Conservation (phyloP, 257 asterid genomes). For the Nyctanthes arbortristis region DNA sequence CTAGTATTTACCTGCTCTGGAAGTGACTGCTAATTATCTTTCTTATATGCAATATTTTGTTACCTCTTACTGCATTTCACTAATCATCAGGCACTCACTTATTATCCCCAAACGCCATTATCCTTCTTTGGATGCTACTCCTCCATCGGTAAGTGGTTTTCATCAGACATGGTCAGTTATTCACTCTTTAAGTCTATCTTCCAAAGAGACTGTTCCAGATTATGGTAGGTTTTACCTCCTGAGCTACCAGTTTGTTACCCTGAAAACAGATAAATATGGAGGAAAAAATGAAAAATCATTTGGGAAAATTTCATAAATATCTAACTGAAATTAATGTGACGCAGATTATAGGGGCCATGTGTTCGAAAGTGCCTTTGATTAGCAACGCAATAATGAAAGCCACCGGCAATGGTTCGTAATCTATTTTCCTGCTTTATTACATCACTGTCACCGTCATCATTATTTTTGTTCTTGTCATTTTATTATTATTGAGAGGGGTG, state of each 20-base stretch:
- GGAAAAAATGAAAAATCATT: too few relatives aligned
- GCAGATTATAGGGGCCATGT: slow-evolving; percentile 90
- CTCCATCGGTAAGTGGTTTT: slow-evolving; percentile 73
- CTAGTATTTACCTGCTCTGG: neutral
- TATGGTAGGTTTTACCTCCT: too few relatives aligned
- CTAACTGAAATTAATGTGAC: slow-evolving; percentile 18
- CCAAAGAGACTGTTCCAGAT: too few relatives aligned
- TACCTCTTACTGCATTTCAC: slow-evolving; percentile 20
- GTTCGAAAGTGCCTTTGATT: slow-evolving; percentile 87
- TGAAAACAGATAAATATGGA: too few relatives aligned
- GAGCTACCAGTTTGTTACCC: too few relatives aligned
- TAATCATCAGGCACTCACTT: slow-evolving; percentile 71
- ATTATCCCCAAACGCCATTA: slow-evolving; percentile 88
- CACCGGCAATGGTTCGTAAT: slow-evolving; percentile 74
- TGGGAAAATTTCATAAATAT: neutral
- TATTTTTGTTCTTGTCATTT: neutral
- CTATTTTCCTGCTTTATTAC: neutral
- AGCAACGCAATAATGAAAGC: slow-evolving; percentile 93
- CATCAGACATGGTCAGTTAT: neutral
- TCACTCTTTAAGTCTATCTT: neutral
- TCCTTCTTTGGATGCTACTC: slow-evolving; percentile 78
- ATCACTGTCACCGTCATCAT: neutral
- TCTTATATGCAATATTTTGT: neutral
- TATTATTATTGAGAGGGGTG: neutral
- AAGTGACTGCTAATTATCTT: neutral